Evolutionary conservation across 2,329 filamentous ascomycete genomes (phyloP).

Genomic region (Xylariales sp.): DNA sequence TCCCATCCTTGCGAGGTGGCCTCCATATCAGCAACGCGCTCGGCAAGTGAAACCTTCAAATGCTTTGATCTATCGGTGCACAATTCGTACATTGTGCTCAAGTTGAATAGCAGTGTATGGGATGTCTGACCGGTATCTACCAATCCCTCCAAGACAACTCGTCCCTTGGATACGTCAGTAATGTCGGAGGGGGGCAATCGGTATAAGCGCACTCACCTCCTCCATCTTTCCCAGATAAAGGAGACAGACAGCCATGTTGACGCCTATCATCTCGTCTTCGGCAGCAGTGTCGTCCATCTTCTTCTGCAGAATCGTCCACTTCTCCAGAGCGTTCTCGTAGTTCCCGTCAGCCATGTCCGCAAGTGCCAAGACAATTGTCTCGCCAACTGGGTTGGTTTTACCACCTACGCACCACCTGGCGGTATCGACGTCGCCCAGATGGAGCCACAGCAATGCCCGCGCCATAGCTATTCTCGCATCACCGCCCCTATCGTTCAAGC

Average conservation of each 20-base stretch:
- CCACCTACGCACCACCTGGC: constrained; percentile 53
- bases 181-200: neutral
- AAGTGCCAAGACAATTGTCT: constrained; percentile 59
- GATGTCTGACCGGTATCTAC: constrained; percentile 62
- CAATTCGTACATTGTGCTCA: constrained; percentile 87
- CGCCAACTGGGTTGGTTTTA: constrained; percentile 33
- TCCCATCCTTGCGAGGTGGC: constrained; percentile 61
- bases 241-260: constrained; percentile 80
- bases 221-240: constrained; percentile 75
- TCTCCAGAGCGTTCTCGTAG: constrained; percentile 57
- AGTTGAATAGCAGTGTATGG: constrained; percentile 79
- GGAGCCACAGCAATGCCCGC: constrained; percentile 67
- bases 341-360: constrained; percentile 74
- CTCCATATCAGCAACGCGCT: constrained; percentile 59
- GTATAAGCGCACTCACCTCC: constrained; percentile 46
- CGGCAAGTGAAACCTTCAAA: constrained; percentile 67
- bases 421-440: constrained; percentile 69
- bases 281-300: constrained; percentile 35
- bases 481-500: constrained; percentile 39
- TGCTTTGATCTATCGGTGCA: constrained; percentile 71
- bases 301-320: constrained; percentile 53
- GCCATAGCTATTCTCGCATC: constrained; percentile 40
- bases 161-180: constrained; percentile 46
- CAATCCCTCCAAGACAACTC: constrained; percentile 60
- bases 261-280: constrained; percentile 64